A percentile compares a stretch with the other conserved stretches of the same genome.
Evolutionary conservation across 768 basidiomycete genomes (phyloP).

Genomic region (Rhizopogon roseolus): DNA sequence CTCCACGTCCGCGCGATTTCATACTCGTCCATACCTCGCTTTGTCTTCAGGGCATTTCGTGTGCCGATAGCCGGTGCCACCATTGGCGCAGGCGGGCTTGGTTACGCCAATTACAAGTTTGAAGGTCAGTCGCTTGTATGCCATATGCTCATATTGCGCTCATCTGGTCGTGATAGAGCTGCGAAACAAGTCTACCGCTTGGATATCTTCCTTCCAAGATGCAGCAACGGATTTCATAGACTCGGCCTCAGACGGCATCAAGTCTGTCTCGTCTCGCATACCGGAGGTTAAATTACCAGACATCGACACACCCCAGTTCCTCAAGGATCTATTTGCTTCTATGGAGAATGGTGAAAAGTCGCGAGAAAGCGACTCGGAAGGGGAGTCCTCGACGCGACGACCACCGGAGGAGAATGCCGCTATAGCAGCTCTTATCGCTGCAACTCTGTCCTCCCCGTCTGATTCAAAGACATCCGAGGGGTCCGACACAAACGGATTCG

Average conservation of each 20-base stretch:
- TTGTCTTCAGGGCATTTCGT: slow-evolving; percentile 82
- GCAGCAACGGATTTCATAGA: slow-evolving; percentile 67
- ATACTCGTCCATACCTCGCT: slow-evolving; percentile 84
- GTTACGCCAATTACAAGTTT: slow-evolving; percentile 95
- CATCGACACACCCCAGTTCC: slow-evolving; percentile 58
- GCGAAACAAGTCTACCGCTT: slow-evolving; percentile 60
- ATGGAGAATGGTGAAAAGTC: slow-evolving; percentile 26
- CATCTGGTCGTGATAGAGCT: slow-evolving; percentile 47
- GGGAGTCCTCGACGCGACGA: slow-evolving; percentile 32
- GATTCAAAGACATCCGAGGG: slow-evolving; percentile 40
- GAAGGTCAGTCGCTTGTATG: slow-evolving; percentile 59
- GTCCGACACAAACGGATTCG: slow-evolving; percentile 30
- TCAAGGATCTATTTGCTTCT: slow-evolving; percentile 56
- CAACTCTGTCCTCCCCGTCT: slow-evolving; percentile 73
- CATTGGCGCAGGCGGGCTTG: slow-evolving; percentile 85
- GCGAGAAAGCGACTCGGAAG: slow-evolving; percentile 25
- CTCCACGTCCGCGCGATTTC: slow-evolving; percentile 75
- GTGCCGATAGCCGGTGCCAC: slow-evolving; percentile 87
- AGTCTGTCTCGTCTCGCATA: slow-evolving; percentile 52
- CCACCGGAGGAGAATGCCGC: slow-evolving; percentile 53
- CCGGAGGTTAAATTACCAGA: slow-evolving; percentile 55
- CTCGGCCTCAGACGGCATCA: slow-evolving; percentile 67
- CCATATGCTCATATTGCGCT: not conserved
- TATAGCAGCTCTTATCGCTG: slow-evolving; percentile 72
- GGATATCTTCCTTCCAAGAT: slow-evolving; percentile 63